A percentile compares a stretch with the other conserved stretches of the same genome.
These are phyloP conservation scores for Acrocalymma vagum DNA, from an alignment of 2,329 filamentous ascomycete species.

Conservation along the genomic window DNA sequence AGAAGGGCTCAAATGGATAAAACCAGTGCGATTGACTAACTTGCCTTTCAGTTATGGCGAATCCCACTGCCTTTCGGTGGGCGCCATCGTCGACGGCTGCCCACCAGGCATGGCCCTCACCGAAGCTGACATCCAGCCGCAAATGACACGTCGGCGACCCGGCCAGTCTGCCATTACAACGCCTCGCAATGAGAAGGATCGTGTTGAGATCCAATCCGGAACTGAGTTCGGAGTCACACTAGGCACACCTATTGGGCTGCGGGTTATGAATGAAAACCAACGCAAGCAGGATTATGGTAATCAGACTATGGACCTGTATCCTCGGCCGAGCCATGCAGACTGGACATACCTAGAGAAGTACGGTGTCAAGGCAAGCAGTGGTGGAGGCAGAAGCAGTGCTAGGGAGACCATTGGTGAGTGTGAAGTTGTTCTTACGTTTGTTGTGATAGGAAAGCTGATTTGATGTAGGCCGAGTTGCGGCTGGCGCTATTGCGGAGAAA, in stretches of 20 bases:
- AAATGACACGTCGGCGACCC: constrained; percentile 89
- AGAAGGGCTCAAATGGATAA: constrained; percentile 15
- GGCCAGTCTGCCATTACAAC: constrained; percentile 92
- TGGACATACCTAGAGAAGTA: constrained; percentile 99
- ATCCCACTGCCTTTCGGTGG: constrained; percentile 91
- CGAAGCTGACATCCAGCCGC: constrained; percentile 89
- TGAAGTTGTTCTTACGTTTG: neutral
- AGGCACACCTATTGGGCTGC: constrained; percentile 87
- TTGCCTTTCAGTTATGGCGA: constrained; percentile 71
- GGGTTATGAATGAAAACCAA: constrained; percentile 92
- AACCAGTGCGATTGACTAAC: constrained; percentile 20
- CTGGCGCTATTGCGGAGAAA: constrained; percentile 92
- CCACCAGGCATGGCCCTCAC: constrained; percentile 87
- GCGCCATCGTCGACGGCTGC: constrained; percentile 92
- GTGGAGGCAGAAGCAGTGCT: constrained; percentile 90
- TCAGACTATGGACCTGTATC: constrained; percentile 90
- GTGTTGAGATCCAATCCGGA: constrained; percentile 90
- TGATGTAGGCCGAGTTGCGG: constrained; percentile 78
- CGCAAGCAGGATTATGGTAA: constrained; percentile 90
- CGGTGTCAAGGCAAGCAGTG: constrained; percentile 88
- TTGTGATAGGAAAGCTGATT: constrained; percentile 16
- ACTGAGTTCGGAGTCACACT: constrained; percentile 90
- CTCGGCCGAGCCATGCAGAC: constrained; percentile 91
- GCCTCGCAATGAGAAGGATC: constrained; percentile 90
- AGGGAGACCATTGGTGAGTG: constrained; percentile 84